These are phyloP conservation scores for Excoecaria cochinchinensis DNA, from an alignment of 345 rosid genomes.

Conservation along the genomic window DNA sequence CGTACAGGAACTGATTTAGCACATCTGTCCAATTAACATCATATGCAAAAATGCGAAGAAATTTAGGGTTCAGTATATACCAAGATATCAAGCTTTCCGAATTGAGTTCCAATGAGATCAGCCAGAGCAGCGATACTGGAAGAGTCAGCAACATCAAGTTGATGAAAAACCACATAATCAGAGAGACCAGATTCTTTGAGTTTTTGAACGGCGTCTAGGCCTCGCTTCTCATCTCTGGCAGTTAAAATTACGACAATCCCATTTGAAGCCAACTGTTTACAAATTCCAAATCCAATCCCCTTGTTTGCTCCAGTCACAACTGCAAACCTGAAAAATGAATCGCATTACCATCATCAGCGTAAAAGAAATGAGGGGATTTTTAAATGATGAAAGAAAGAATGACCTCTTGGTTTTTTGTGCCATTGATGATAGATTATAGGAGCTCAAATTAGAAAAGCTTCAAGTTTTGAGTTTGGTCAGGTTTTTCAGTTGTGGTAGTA, in stretches of 20 bases:
- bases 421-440: neutral
- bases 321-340: neutral
- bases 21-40: too few relatives aligned
- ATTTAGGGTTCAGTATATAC: conserved; percentile 14
- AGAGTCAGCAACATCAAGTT: conserved; percentile 47
- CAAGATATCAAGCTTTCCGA: conserved; percentile 53
- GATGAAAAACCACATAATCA: conserved; percentile 43
- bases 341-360: neutral
- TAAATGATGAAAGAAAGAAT: neutral
- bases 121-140: conserved; percentile 34
- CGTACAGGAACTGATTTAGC: too few relatives aligned
- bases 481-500: too few relatives aligned
- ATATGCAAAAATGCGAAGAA: too few relatives aligned
- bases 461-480: too few relatives aligned
- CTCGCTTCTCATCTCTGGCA: conserved; percentile 25
- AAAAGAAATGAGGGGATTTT: neutral
- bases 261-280: neutral
- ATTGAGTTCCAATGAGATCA: conserved; percentile 31
- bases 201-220: conserved; percentile 42
- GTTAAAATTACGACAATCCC: neutral
- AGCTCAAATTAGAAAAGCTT: too few relatives aligned
- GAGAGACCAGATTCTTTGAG: conserved; percentile 36
- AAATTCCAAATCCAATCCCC: conserved; percentile 5
- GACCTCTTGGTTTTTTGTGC: conserved; percentile 1
- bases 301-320: conserved; percentile 6